Percentiles rank a stretch among this genome's conserved stretches.
phyloP scores from a whole-genome alignment of 352 stramenopile species.

The Poterioochromonas sp. region DNA sequence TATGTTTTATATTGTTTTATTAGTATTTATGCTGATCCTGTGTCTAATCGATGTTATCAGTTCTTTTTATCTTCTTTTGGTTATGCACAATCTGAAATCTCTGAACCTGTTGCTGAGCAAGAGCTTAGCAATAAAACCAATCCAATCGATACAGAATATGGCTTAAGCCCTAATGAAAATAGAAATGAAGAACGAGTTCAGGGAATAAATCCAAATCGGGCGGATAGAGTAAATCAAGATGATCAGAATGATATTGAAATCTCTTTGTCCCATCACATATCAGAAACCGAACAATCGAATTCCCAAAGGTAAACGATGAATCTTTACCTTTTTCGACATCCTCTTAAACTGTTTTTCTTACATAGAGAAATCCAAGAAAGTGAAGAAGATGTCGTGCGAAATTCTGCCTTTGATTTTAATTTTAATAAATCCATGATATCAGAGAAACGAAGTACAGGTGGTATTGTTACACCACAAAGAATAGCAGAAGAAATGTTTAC shows the following conservation, averaged over 20 bases:
- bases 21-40: not conserved
- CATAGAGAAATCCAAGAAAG: not conserved
- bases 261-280: too few species aligned
- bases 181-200: not conserved
- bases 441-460: not conserved
- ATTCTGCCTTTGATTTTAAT: not conserved
- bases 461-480: too few species aligned
- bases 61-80: too few species aligned
- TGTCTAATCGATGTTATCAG: not conserved
- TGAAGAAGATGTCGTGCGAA: not conserved
- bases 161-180: not conserved
- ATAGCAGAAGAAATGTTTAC: too few species aligned
- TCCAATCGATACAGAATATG: not conserved
- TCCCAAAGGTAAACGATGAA: too few species aligned
- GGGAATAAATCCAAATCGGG: not conserved
- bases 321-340: not conserved
- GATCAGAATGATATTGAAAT: too few species aligned
- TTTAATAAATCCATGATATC: not conserved
- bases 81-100: not conserved
- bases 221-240: too few species aligned
- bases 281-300: too few species aligned
- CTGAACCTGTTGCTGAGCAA: not conserved
- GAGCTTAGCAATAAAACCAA: not conserved
- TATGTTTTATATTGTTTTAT: constrained; percentile 8
- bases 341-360: not conserved